Evolutionary conservation across 2,329 filamentous ascomycete genomes (phyloP), one percentile per base, ranked within the genome.

Genomic region (Arthrocladium fulminans): DNA sequence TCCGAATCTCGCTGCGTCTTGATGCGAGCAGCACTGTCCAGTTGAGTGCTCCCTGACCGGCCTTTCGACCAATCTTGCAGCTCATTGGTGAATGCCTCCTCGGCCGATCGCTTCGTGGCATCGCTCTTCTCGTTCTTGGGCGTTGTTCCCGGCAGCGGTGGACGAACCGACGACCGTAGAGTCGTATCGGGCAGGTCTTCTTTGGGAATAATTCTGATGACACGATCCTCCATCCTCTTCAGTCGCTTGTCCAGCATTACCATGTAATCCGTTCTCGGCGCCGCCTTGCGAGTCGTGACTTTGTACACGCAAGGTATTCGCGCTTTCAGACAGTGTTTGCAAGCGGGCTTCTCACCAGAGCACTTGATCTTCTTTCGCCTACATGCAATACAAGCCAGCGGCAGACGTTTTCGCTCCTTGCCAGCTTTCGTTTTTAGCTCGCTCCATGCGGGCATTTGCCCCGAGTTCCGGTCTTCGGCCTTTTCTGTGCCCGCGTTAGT

Each of bases 251-350:
- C 92, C 59, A 97, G 71, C 88, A 97, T 97, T 35, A 89, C 88
- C 92, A 97, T 97, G 67, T 97, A 97, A 67, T 97, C 92, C 15
- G 92, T 97, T 45, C 92, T 78, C 2, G 92, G 92, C 2, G 89
- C 88, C 1, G 90, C 88, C 66, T 97, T 97, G 51, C 92, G 78
- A 3, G 89, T 88, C 0, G 89, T 97, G 51, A 95, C 88, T 63
- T 97, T 97, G 75, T 97, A 98, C 3, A 97, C 89, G 64, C 92
- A 98, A 1, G 90, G 90, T 58, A 94, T 94, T 37, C 90, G 80
- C 45, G 90, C 94, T 49, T 89, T 80, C 51, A 94, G 74, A 63
- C 92, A 97, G 68, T 97, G 92, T 66, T 95, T 96, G 73, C 92
- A 98, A 0, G 89, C 87, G 2, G 92, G 92, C 67, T 96, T 97